Conservation (phyloP, 73 alveolate species). For the Uronychia setigera region DNA sequence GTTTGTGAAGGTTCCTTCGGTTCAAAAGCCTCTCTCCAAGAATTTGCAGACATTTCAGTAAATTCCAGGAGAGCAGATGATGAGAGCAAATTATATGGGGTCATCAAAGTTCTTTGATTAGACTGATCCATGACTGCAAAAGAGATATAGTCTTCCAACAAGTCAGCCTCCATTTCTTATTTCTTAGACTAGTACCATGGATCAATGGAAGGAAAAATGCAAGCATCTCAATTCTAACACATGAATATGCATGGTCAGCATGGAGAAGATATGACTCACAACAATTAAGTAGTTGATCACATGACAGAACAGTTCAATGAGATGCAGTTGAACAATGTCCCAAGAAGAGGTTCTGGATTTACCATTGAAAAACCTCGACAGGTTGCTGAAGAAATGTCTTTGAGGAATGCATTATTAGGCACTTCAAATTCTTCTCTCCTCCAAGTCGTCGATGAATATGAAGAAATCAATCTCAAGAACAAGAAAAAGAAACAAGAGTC, state of each 20-base stretch:
- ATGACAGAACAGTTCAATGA: not conserved
- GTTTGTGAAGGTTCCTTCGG: no score
- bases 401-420: not conserved
- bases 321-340: not conserved
- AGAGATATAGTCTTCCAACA: not conserved
- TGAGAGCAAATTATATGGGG: no score
- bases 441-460: not conserved
- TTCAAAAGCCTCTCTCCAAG: no score
- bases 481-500: not conserved
- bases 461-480: not conserved
- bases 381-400: not conserved
- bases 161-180: not conserved
- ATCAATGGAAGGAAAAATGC: not conserved
- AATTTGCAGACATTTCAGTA: no score
- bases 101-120: not conserved
- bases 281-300: not conserved
- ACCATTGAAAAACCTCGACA: not conserved
- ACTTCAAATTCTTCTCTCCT: not conserved
- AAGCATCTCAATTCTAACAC: not conserved
- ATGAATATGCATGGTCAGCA: not conserved
- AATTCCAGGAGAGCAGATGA: no score
- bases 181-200: not conserved
- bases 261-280: not conserved
- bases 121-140: not conserved
- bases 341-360: not conserved